These are phyloP conservation scores for Harringtonia lauricola DNA, from an alignment of 2,329 filamentous ascomycete genomes.

Conservation along the genomic window DNA sequence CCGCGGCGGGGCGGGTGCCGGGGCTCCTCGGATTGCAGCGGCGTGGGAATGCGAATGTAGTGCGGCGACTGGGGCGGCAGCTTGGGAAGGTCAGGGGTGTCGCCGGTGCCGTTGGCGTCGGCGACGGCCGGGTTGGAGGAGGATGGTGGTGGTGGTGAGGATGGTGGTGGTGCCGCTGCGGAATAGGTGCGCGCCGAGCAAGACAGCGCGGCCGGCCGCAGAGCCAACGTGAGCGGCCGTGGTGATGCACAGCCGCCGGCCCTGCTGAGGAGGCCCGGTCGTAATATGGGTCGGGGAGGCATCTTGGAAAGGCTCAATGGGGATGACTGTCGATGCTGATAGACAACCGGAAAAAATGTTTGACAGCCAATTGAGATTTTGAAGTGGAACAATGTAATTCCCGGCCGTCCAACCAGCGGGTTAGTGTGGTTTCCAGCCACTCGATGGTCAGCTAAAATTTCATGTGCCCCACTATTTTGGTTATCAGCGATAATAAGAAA, in stretches of 20 bases:
- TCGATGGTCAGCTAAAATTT: not conserved
- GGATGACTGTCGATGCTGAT: too few species aligned
- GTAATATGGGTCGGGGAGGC: constrained; percentile 8
- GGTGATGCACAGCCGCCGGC: not conserved
- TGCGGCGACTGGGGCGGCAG: constrained; percentile 76
- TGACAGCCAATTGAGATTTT: too few species aligned
- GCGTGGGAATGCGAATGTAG: constrained; percentile 72
- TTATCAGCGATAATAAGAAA: constrained; percentile 12
- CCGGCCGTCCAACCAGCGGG: too few species aligned
- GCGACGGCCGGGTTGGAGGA: not conserved
- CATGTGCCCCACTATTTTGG: constrained; percentile 5
- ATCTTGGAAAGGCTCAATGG: not conserved
- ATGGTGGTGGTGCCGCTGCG: not conserved
- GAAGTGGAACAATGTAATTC: not conserved
- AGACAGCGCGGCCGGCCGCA: not conserved
- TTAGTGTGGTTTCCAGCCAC: not conserved
- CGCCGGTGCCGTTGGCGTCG: constrained; percentile 9
- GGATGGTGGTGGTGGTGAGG: constrained; percentile 12
- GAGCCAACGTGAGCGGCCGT: too few species aligned
- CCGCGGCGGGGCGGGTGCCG: constrained; percentile 51
- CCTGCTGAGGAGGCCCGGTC: constrained; percentile 5
- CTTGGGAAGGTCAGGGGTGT: constrained; percentile 26
- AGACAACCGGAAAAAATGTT: too few species aligned
- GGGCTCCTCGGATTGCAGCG: constrained; percentile 55
- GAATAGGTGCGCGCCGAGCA: not conserved